Conservation (phyloP, 2,329 filamentous ascomycete genomes). For the Monilinia vaccinii-corymbosi region DNA sequence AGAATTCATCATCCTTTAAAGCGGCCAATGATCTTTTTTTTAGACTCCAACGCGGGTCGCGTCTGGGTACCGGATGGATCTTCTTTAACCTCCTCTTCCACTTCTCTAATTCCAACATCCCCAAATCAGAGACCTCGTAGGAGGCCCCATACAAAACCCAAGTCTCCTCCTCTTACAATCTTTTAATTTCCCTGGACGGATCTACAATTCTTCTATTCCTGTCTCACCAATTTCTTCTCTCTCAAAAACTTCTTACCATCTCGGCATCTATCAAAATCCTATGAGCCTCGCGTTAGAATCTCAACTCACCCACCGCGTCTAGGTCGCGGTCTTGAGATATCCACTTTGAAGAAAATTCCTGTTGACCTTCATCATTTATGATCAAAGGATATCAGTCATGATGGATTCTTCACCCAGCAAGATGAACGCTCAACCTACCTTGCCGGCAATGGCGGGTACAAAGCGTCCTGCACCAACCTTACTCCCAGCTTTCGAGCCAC, state of each 20-base stretch:
- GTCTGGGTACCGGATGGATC: slow-evolving; percentile 9
- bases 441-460: slow-evolving; percentile 34
- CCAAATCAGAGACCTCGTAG: slow-evolving; percentile 6
- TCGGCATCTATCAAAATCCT: slow-evolving; percentile 16
- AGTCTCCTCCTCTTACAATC: slow-evolving; percentile 1
- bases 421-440: slow-evolving; percentile 23
- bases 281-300: slow-evolving; percentile 8
- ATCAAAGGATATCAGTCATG: slow-evolving; percentile 22
- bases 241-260: slow-evolving; percentile 1
- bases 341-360: slow-evolving; percentile 17
- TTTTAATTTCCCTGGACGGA: background rate
- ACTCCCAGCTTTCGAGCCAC: slow-evolving; percentile 69
- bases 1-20: slow-evolving; percentile 1
- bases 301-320: slow-evolving; percentile 10
- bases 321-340: slow-evolving; percentile 10
- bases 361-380: background rate
- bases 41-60: slow-evolving; percentile 11
- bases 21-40: slow-evolving; percentile 8
- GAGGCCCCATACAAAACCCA: slow-evolving; percentile 8
- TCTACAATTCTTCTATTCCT: background rate
- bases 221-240: background rate
- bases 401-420: slow-evolving; percentile 31
- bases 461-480: slow-evolving; percentile 59
- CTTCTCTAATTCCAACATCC: background rate
- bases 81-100: slow-evolving; percentile 5